phyloP scores from a whole-genome alignment of 306 rosid species.

The Prunus kanzakura region DNA sequence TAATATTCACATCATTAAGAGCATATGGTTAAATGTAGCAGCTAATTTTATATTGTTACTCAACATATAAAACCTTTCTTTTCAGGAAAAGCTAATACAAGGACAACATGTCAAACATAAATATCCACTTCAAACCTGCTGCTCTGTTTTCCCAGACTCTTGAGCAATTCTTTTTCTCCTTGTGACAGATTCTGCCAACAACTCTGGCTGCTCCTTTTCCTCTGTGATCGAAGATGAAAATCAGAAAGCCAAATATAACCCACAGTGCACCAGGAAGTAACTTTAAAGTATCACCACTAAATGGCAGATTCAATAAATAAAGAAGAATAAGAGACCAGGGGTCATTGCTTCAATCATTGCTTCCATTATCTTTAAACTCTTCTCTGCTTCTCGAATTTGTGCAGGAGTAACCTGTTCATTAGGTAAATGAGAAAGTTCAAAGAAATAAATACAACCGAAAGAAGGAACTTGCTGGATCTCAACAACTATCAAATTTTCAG shows the following conservation, averaged over 20 bases:
- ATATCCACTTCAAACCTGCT: conserved; percentile 54
- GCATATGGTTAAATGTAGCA: conserved; percentile 10
- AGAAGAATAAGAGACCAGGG: conserved; percentile 54
- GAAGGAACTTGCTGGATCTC: background rate
- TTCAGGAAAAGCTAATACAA: conserved; percentile 6
- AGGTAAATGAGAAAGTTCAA: conserved; percentile 3
- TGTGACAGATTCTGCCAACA: conserved; percentile 81
- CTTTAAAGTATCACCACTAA: background rate
- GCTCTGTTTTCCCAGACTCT: conserved; percentile 96
- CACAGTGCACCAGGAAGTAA: background rate
- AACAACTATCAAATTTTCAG: background rate
- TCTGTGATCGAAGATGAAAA: conserved; percentile 51
- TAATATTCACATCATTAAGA: conserved; percentile 27
- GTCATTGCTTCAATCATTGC: conserved; percentile 97
- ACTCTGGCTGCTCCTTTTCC: conserved; percentile 95
- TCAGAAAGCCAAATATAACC: background rate
- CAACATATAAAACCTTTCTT: conserved; percentile 6
- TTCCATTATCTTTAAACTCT: conserved; percentile 86
- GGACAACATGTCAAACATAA: conserved; percentile 5
- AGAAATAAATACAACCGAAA: conserved; percentile 1
- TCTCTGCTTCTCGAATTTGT: conserved; percentile 97
- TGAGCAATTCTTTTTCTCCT: conserved; percentile 89
- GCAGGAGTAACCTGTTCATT: conserved; percentile 86
- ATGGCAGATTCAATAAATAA: conserved; percentile 9
- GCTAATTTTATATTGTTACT: background rate